Evolutionary conservation across 495 filamentous ascomycete genomes (phyloP).

Genomic region (Trypethelium eluteriae): DNA sequence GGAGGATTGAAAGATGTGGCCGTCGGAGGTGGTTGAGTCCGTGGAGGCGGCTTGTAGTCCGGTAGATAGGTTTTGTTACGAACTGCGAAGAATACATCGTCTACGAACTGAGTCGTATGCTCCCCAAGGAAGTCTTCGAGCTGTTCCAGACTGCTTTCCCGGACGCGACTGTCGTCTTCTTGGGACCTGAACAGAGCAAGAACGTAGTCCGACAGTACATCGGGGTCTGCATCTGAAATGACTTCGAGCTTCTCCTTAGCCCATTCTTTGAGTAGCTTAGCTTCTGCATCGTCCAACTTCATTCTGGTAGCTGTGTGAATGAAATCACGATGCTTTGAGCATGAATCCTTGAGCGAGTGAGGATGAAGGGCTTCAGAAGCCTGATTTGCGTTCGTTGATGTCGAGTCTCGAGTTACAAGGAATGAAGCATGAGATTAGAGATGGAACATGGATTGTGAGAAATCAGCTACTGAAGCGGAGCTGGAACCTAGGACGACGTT

Average conservation of each 20-base stretch:
- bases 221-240: conserved; percentile 90
- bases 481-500: no score
- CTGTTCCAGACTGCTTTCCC: conserved; percentile 64
- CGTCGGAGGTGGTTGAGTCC: conserved; percentile 32
- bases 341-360: neutral
- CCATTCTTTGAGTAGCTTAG: conserved; percentile 71
- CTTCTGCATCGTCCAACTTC: conserved; percentile 72
- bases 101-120: conserved; percentile 67
- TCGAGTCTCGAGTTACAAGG: no score
- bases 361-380: neutral
- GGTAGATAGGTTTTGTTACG: conserved; percentile 56
- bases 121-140: conserved; percentile 84
- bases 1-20: conserved; percentile 36
- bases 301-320: conserved; percentile 39
- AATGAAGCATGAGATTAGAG: no score
- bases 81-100: conserved; percentile 72
- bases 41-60: conserved; percentile 38
- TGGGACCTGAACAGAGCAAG: conserved; percentile 81
- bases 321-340: neutral
- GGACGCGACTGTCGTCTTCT: conserved; percentile 63
- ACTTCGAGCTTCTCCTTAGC: conserved; percentile 84
- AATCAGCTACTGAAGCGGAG: no score
- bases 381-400: neutral
- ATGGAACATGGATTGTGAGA: no score
- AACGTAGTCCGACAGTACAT: conserved; percentile 93